Base-by-base conservation (phyloP, 2,329 filamentous ascomycete species). In the Diaporthe capsici region DNA sequence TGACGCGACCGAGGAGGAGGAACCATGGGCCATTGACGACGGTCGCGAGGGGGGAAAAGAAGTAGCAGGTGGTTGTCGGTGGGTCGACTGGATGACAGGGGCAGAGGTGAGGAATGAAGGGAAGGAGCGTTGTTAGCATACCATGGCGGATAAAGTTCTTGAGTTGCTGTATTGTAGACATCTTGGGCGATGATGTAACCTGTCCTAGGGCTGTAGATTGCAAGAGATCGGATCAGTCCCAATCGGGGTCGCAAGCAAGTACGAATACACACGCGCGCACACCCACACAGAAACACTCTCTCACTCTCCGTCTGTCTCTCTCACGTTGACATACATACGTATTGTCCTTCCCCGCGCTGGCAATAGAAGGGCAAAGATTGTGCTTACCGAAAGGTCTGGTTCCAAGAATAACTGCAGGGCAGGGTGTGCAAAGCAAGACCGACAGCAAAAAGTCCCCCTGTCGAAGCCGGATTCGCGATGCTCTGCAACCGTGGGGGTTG, bases 141-240 rank as follows among this genome's bases (percentile, higher is more conserved):
- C 91, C 96, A 89, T 98, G 96, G 79, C 96, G 94, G 86, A 98
- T 97, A 86, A 98, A 97, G 86, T 98, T 98, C 87, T 98, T 98
- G 81, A 98, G 91, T 84, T 97, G 97, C 88, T 98, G 96, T 87
- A 98, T 98, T 79, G 91, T 92, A 81, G 90, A 92, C 90, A 92
- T 92, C 58, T 79, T 84, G 79, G 68, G 74, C 47, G 75, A 73
- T 72, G 72, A 75, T 75, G 67, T 75, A 72, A 75, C 61, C 61
- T 55, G 55, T 44, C 17, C 31, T 25, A 25, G 55, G 67, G 5
- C 44, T 60, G 44, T 49, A 61, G 53, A 63, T 53, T 63, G 51
- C 34, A 55, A n/a, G 22, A n/a, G 47, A 37, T 72, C 73, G 44
- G 44, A 53, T 63, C 57, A 61, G 60, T 63, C 71, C 71, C 47